Evolutionary conservation across 108 stramenopile species (phyloP).

Genomic region (Fragilaria crotonensis): DNA sequence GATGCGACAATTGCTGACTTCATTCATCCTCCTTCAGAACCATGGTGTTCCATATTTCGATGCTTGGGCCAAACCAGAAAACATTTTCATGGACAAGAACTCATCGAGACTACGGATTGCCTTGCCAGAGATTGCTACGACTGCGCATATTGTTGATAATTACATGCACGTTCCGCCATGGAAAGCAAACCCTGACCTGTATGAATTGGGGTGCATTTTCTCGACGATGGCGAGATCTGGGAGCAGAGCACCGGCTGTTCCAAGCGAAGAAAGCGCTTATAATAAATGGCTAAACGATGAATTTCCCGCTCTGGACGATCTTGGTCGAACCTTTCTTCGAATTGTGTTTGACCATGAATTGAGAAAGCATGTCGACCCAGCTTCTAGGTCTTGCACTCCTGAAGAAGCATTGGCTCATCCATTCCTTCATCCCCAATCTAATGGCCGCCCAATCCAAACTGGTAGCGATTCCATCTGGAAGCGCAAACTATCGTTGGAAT

Average conservation of each 20-base stretch:
- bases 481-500: not conserved
- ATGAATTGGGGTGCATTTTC: not conserved
- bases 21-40: not conserved
- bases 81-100: not conserved
- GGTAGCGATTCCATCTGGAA: not conserved
- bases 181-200: not conserved
- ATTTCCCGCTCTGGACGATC: not conserved
- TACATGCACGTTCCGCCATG: not conserved
- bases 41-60: not conserved
- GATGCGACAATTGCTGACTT: not conserved
- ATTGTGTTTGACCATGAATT: not conserved
- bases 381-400: not conserved
- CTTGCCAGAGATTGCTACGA: not conserved
- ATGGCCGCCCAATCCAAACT: not conserved
- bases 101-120: not conserved
- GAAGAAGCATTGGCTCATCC: not conserved
- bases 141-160: not conserved
- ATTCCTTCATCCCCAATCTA: not conserved
- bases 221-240: not conserved
- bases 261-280: not conserved
- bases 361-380: not conserved
- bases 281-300: not conserved
- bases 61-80: not conserved
- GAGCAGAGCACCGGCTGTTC: not conserved
- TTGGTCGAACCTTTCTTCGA: not conserved